Base-by-base conservation (phyloP, 1,284 basidiomycete species). In the Ustilago crameri region DNA sequence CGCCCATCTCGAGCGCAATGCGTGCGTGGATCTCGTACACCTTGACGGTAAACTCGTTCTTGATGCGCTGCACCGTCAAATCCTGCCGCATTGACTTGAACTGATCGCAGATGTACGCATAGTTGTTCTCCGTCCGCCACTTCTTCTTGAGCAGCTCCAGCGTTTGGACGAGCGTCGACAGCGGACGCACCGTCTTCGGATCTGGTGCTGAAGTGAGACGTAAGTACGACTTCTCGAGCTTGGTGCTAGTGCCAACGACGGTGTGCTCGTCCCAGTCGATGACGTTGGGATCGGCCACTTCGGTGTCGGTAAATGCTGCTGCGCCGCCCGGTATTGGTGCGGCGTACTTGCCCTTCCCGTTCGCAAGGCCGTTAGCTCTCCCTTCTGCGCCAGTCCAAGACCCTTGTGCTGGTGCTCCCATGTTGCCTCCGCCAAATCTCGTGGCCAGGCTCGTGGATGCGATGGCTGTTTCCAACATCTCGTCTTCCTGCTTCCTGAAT, bases 1-100 rank as follows among this genome's bases (percentile, higher is more conserved):
- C 96, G 81, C 88, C 90, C 93, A 90, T 91, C 87, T 96, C 93
- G 24, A 97, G 86, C 42, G 96, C 96, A 86, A 98, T 96, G 26
- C 96, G 90, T 23, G 93, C 96, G 85, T 98, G 96, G 45, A 95
- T 96, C 84, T 99, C 96, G 83, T 99, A 99, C 12, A 98, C 95
- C 84, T 91, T 89, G 34, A 95, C 94, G 0, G 96, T 98, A 80
- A 99, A 98, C 55, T 96, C 93, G 79, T 97, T 98, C 86, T 97
- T 97, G 83, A 99, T 97, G 34, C 95, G 90, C 86, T 99, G 96
- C n/a, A 98, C 95, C 67, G 94, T 98, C 66, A 99, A 87, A 86
- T 99, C 96, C 84, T 98, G 96, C 47, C 96, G 90, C 75, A 99
- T 86, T 81, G 92, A 93, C 87, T 98, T 98, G 86, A 99, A 93